Percentiles rank a stretch among this genome's conserved stretches.
These are phyloP conservation scores for Rostrohypoxylon terebratum DNA, from an alignment of 495 filamentous ascomycete species.

Conservation along the genomic window DNA sequence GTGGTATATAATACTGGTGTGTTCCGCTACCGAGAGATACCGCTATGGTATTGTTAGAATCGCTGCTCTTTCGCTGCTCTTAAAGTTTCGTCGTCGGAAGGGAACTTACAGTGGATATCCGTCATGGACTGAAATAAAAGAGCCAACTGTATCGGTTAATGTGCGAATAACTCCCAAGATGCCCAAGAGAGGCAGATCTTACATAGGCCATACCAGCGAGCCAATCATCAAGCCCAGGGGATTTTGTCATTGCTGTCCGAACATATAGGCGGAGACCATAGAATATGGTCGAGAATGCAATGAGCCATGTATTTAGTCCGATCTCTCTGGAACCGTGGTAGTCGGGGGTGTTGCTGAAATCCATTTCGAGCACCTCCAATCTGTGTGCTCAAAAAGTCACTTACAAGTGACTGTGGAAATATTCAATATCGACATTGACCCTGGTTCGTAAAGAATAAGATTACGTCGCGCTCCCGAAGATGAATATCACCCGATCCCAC, in stretches of 20 bases:
- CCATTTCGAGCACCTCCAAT: constrained; percentile 20
- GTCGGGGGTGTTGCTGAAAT: constrained; percentile 25
- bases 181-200: not conserved
- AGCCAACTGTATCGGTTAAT: constrained; percentile 11
- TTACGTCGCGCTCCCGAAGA: not conserved
- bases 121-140: constrained; percentile 15
- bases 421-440: not conserved
- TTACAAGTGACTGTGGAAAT: constrained; percentile 3
- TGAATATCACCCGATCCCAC: not conserved
- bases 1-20: constrained; percentile 34
- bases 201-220: constrained; percentile 46
- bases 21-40: constrained; percentile 30
- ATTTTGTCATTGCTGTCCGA: constrained; percentile 46
- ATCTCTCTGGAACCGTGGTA: constrained; percentile 35
- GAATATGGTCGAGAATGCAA: constrained; percentile 46
- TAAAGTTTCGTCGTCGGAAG: not conserved
- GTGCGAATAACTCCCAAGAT: not conserved
- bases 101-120: constrained; percentile 25
- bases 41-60: constrained; percentile 27
- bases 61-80: not conserved
- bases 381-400: not conserved
- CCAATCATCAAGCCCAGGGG: constrained; percentile 49
- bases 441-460: not conserved
- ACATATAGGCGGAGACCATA: constrained; percentile 45
- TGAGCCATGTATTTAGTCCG: constrained; percentile 42